Evolutionary conservation across 1,284 basidiomycete genomes (phyloP), one percentile per base, ranked within the genome.

Genomic region (Trichosporon sp.): DNA sequence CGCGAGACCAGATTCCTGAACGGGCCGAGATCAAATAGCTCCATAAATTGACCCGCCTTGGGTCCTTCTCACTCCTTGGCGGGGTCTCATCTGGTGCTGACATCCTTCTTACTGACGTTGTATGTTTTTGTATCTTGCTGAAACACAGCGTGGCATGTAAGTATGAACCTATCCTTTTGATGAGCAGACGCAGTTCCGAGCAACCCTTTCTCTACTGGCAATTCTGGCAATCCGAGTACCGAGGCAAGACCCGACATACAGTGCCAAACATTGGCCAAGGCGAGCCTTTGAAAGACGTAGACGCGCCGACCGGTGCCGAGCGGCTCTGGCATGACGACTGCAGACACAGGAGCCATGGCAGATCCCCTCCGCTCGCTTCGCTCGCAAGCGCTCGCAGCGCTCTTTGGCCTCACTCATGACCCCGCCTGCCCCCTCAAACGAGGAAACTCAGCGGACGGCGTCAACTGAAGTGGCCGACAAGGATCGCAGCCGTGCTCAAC

Each of bases 1-100:
- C 76, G 78, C 76, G 76, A 75, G 51, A 43, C 5, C 68, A 65
- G 80, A 76, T 82, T 81, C 80, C 80, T 81, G 80, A 82, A 81
- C 77, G 78, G 79, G 80, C 80, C 80, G 51, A 82, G 70, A 82
- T 31, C 69, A 73, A 79, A n/a, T 40, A 6, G 71, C 68, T 54
- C 70, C 66, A 66, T 61, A 73, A 75, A 73, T 75, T 70, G 74
- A 73, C 72, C 74, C 61, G 74, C 72, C 64, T 51, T 67, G 74
- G 72, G 72, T 69, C 56, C 35, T 2, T 40, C 51, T 14, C 56
- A 75, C 74, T 75, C 72, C 72, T 66, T 56, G 67, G 71, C 71
- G 71, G 74, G 74, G 74, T 75, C 74, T 75, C 74, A 75, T 75
- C 16, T 68, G 65, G 74, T 75, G 74, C 74, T 32, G 16, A 75